Base-by-base conservation (phyloP, 345 rosid genomes). In the Sonneratia alba region DNA sequence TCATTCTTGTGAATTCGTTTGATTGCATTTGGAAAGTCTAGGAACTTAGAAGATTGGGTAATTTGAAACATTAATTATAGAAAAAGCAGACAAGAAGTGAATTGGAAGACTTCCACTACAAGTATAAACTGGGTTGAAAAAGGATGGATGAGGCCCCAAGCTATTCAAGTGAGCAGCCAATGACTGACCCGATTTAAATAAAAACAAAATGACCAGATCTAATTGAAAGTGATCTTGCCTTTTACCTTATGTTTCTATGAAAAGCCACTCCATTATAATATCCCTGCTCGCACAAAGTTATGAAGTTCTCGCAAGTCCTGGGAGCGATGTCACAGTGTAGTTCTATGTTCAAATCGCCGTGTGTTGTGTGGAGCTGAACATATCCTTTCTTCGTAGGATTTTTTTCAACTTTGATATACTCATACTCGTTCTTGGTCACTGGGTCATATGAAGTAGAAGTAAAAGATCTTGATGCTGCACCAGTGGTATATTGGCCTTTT, bases 371-470 rank as follows among this genome's bases (percentile, higher is more conserved):
- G 83, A 92, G 74, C 87, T 90, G 90, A 78, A 92, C 90, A 79
- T 95, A 92, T 64, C 99, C 99, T 89, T 92, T 95, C 92, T 90
- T 95, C 78, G 79, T 89, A 3, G 96, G 97, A 83, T 88, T 92
- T 79, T 88, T 95, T 86, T 92, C 97, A 36, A 92, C 97, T 83
- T 95, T 84, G 72, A 92, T 59, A 61, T 90, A 84, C 72, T 95
- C 96, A 71, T 78, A 95, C 15, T 95, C 97, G 76, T 95, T 95
- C 75, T 82, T 71, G 11, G 99, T 92, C 43, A 95, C 92, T 64
- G 99, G 97, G 73, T 88, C 91, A 86, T 81, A 95, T 18, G 91
- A 81, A 38, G 91, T 87, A 76, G 97, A 95, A 73, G 99, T 95
- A 81, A 92, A 95, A 72, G 97, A 94, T 75, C 97, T 87, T 56